These are phyloP conservation scores for Lasiodiplodia citricola DNA, from an alignment of 2,329 filamentous ascomycete species.

Conservation along the genomic window DNA sequence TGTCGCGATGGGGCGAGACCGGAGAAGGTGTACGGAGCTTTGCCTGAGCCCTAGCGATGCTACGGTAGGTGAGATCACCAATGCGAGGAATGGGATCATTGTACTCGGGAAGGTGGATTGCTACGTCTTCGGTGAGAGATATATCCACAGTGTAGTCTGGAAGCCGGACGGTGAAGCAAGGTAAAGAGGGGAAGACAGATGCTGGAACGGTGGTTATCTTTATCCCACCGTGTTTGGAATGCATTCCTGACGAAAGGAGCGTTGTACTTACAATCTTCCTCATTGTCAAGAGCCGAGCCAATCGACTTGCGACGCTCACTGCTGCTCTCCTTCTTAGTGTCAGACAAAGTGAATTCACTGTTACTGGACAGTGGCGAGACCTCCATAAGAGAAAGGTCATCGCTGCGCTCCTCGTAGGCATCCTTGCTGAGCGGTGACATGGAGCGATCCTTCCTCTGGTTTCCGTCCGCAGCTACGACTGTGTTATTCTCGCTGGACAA, in stretches of 20 bases:
- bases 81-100: neutral
- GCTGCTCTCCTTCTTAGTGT: neutral
- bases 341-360: neutral
- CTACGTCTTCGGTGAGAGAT: neutral
- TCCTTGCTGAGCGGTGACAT: neutral
- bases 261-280: neutral
- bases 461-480: too few relatives aligned
- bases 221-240: neutral
- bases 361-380: neutral
- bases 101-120: neutral
- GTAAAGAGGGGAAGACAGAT: neutral
- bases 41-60: neutral
- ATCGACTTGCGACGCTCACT: neutral
- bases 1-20: neutral
- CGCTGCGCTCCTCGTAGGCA: neutral
- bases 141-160: neutral
- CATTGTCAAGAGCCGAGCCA: neutral
- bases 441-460: neutral
- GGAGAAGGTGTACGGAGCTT: neutral
- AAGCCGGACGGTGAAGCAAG: neutral
- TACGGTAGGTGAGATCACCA: neutral
- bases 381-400: too few relatives aligned
- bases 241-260: neutral
- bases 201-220: neutral
- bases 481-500: neutral